Percentiles rank a stretch among this genome's conserved stretches.
Evolutionary conservation across 2,329 filamentous ascomycete species (phyloP).

Genomic region (Pleurostoma richardsiae): DNA sequence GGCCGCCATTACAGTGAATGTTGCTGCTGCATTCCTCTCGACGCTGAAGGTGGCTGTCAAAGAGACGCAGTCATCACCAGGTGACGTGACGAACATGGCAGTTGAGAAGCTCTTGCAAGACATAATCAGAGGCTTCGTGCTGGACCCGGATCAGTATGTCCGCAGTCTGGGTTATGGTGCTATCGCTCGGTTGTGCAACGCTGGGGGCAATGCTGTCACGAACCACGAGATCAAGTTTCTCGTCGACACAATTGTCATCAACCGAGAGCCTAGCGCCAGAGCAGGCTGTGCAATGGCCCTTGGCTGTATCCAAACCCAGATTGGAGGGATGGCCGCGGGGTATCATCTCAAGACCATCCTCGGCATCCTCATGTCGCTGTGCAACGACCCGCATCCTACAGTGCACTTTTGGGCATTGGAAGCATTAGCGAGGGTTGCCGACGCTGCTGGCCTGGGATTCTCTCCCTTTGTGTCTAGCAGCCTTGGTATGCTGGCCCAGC

Average conservation of each 20-base stretch:
- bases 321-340: constrained; percentile 95
- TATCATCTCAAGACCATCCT: constrained; percentile 96
- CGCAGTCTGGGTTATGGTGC: constrained; percentile 81
- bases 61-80: constrained; percentile 68
- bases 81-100: constrained; percentile 67
- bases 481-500: constrained; percentile 86
- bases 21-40: constrained; percentile 74
- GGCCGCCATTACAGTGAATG: constrained; percentile 86
- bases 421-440: constrained; percentile 78
- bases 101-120: constrained; percentile 85
- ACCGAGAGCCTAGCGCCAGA: constrained; percentile 86
- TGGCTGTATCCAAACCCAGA: constrained; percentile 88
- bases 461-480: constrained; percentile 86
- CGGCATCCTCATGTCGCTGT: constrained; percentile 96
- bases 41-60: constrained; percentile 80
- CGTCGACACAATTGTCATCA: constrained; percentile 89
- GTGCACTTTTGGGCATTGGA: constrained; percentile 97
- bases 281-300: constrained; percentile 93
- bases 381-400: constrained; percentile 88
- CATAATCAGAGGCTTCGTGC: constrained; percentile 64
- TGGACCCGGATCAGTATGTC: constrained; percentile 80
- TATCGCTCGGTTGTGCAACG: constrained; percentile 76
- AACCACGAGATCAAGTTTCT: constrained; percentile 81
- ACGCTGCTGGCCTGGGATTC: constrained; percentile 89
- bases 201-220: constrained; percentile 83